Evolutionary conservation across 108 stramenopile genomes (phyloP), one percentile per base, ranked within the genome.

Genomic region (Nitzschia putrida): DNA sequence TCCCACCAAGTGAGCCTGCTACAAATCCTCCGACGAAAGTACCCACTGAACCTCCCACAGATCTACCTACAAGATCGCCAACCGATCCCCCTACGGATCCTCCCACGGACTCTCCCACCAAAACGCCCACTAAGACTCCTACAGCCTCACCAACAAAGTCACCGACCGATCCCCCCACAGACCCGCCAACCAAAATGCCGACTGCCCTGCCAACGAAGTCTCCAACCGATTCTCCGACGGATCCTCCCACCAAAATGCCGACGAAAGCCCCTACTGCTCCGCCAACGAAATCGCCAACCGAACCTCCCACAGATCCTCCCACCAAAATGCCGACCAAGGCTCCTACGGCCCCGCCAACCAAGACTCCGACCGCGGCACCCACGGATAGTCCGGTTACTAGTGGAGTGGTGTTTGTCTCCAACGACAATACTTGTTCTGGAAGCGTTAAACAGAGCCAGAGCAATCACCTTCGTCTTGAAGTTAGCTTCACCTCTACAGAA

Each of bases 301-400:
- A 16, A 7, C 55, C 55, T 24, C 23, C 55, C 16, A 26, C 55
- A 3, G 47, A 49, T 16, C 18, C 47, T 18, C 47, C 47, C 18
- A 49, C 47, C 47, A 49, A 49, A 49, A 18, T 5, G 6, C 47
- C 47, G 18, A 49, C 47, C 14, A 20, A 20, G n/a, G n/a, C 42
- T 18, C 61, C 61, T 14, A 61, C 60, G 41, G 39, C 60, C 7
- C 38, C 21, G 41, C 60, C 60, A 47, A 64, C 61, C 41, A 40
- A 40, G 45, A 6, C 42, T 18, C 61, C 61, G 3, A 61, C 64
- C 44, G 47, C n/a, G 26, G 20, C 44, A 13, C 16, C 21, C 11
- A 40, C n/a, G 7, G 4, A 0, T 61, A 41, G 14, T 18, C 61
- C 61, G 42, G 29, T 34, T 1, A 4, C 29, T 34, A 4, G 29